Evolutionary conservation across 306 rosid species (phyloP), one percentile per base, ranked within the genome.

Genomic region (Glycine tomentella): DNA sequence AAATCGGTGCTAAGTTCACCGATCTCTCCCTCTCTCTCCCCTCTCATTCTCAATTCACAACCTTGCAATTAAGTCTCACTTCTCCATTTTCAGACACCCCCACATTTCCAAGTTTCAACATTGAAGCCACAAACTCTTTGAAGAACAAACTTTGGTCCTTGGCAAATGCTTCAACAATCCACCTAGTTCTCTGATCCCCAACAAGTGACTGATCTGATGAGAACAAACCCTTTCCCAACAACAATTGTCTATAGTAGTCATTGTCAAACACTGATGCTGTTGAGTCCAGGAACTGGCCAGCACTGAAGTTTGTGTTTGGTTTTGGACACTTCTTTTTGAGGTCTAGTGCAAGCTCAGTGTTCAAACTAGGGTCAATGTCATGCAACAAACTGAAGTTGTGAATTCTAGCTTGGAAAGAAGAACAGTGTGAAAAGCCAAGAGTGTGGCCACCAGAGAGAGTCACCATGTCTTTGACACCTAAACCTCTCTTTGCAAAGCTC

Each of bases 371-470:
- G 67, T 93, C 97, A 33, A 82, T 46, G 9, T 87, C 91, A 56
- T 86, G 94, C 50, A 74, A 14, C 0, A 79, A 17, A 55, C 86
- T 90, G 51, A 93, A 90, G 53, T 86, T 86, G 2, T 48, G 81
- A 17, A 93, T 71, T 1, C 92, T 84, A 12, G 84, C 44, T 83
- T 87, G 81, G 3, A 93, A 91, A 0, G 93, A 90, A 49, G 93
- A 82, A 51, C 95, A 90, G 51, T 91, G 97, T 34, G 97, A 90
- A 48, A 90, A 90, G 25, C 97, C 94, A 7, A 90, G 86, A 11
- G 91, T 91, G 87, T 93, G 98, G 9, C 89, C 98, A 46, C 94
- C 97, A 0, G 98, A 91, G 34, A 93, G 87, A 62, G 95, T 87
- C 17, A 90, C 95, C 86, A 93, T 13, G 16, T 93, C 97, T 49